These are phyloP conservation scores for Hortaea sp. DNA, from an alignment of 2,329 filamentous ascomycete species.

Conservation along the genomic window DNA sequence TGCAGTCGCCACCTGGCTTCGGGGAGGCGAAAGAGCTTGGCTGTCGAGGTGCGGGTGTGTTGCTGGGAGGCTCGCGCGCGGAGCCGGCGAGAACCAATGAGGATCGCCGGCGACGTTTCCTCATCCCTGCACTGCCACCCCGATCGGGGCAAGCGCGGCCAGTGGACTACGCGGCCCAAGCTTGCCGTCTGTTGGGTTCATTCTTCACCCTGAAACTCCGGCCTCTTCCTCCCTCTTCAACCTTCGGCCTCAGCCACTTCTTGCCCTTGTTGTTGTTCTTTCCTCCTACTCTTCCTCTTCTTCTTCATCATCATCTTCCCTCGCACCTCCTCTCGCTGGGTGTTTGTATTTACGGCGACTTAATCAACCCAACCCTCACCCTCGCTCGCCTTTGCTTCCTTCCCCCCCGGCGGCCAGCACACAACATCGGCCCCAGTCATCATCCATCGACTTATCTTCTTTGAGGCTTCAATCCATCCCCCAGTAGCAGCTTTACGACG, in stretches of 20 bases:
- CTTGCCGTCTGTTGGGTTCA: conserved; percentile 1
- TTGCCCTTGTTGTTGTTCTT: conserved; percentile 6
- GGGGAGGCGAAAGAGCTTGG: neutral
- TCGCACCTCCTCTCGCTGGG: conserved; percentile 13
- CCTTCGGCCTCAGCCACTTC: conserved; percentile 7
- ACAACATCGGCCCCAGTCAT: conserved; percentile 1
- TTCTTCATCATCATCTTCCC: too few species aligned
- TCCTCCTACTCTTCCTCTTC: conserved; percentile 2
- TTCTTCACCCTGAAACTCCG: conserved; percentile 6
- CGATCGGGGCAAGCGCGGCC: neutral
- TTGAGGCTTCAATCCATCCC: neutral
- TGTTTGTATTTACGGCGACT: neutral
- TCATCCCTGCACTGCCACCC: neutral
- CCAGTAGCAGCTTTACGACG: conserved; percentile 8
- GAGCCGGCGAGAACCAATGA: neutral
- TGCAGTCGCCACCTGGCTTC: conserved; percentile 1
- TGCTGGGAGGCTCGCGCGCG: neutral
- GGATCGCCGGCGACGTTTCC: neutral
- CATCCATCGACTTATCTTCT: conserved; percentile 6
- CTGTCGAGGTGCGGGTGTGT: neutral
- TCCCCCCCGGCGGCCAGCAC: neutral
- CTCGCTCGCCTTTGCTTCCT: neutral
- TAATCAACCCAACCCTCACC: too few species aligned
- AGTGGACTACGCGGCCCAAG: conserved; percentile 5
- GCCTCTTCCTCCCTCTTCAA: conserved; percentile 12